These are phyloP conservation scores for Anthracocystis setariae DNA, from an alignment of 1,284 basidiomycete species.

Conservation along the genomic window DNA sequence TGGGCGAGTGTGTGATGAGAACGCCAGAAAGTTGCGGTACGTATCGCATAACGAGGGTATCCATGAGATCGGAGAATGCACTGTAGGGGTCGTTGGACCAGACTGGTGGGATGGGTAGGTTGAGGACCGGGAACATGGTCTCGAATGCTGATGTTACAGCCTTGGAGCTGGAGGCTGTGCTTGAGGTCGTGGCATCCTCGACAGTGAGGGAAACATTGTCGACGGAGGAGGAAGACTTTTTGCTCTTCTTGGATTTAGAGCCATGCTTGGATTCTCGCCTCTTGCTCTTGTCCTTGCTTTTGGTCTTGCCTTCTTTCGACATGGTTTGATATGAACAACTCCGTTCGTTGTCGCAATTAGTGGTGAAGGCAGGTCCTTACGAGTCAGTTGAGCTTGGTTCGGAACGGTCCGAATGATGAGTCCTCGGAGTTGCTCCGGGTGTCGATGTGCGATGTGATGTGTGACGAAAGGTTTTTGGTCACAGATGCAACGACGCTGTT, in stretches of 20 bases:
- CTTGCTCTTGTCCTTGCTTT: slow-evolving; percentile 41
- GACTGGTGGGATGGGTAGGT: slow-evolving; percentile 61
- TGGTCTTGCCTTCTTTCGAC: slow-evolving; percentile 43
- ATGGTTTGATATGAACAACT: not conserved
- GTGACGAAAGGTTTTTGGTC: too few species aligned
- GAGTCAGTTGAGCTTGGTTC: not conserved
- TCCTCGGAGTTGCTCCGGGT: too few species aligned
- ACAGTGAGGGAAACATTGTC: slow-evolving; percentile 6
- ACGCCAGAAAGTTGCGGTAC: slow-evolving; percentile 87
- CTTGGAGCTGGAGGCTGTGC: slow-evolving; percentile 1
- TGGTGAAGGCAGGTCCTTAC: not conserved
- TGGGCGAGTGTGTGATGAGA: slow-evolving; percentile 83
- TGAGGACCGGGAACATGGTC: slow-evolving; percentile 52
- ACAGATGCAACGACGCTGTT: too few species aligned
- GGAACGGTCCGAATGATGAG: too few species aligned
- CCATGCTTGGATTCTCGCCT: slow-evolving; percentile 22
- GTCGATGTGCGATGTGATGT: too few species aligned
- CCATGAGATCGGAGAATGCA: slow-evolving; percentile 62
- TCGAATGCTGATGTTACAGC: slow-evolving; percentile 50
- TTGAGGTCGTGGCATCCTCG: slow-evolving; percentile 4
- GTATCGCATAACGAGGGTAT: slow-evolving; percentile 72
- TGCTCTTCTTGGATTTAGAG: slow-evolving; percentile 26
- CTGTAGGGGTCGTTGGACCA: slow-evolving; percentile 45
- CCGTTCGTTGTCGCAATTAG: not conserved
- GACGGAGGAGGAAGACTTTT: slow-evolving; percentile 28